Evolutionary conservation across 2,329 filamentous ascomycete genomes (phyloP).

Genomic region (Orbilia quercus): DNA sequence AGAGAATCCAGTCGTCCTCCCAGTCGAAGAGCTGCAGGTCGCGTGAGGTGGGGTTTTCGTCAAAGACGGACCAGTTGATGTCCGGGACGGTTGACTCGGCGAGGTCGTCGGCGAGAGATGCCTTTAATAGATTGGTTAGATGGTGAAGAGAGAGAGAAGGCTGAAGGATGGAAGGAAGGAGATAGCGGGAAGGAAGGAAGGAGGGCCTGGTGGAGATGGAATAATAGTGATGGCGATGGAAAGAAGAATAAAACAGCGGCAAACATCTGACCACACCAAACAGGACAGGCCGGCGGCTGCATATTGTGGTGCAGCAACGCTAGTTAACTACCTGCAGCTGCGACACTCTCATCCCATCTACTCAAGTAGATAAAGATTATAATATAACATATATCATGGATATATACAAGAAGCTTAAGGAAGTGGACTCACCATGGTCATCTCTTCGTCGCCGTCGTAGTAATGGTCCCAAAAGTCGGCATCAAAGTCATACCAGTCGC

Average conservation of each 20-base stretch:
- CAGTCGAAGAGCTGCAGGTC: constrained; percentile 52
- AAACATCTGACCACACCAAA: too few species aligned
- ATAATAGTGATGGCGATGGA: too few species aligned
- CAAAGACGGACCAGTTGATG: constrained; percentile 56
- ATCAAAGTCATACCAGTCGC: constrained; percentile 51
- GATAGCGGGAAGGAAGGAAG: not conserved
- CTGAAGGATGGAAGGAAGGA: constrained; percentile 7
- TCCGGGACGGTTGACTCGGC: constrained; percentile 54
- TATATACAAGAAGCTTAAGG: too few species aligned
- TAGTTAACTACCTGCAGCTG: too few species aligned
- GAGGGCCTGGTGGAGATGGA: constrained; percentile 3
- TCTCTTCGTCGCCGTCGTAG: constrained; percentile 44
- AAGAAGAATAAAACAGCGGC: not conserved
- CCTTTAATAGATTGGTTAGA: too few species aligned
- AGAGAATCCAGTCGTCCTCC: constrained; percentile 55
- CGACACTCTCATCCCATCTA: too few species aligned
- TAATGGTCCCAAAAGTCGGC: constrained; percentile 52
- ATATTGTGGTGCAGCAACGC: too few species aligned
- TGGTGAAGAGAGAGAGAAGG: too few species aligned
- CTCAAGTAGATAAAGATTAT: too few species aligned
- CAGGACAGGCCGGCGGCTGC: too few species aligned
- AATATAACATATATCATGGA: too few species aligned
- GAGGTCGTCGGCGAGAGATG: constrained; percentile 50
- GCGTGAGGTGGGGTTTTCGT: constrained; percentile 55
- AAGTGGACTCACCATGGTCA: constrained; percentile 35